Conservation (phyloP, 495 filamentous ascomycete genomes). For the Penicillium herquei region DNA sequence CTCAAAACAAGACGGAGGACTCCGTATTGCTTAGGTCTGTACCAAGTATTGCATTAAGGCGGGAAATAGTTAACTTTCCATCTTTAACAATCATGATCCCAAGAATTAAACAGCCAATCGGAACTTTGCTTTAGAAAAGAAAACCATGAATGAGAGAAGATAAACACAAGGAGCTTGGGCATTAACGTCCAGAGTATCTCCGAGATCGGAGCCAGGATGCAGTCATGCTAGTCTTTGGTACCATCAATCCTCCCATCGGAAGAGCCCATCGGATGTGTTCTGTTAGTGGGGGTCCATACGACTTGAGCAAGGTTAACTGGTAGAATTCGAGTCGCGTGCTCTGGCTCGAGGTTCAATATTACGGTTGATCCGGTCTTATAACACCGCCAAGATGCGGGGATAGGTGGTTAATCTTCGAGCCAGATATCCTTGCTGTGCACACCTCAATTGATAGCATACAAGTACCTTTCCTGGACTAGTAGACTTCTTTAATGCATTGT, state of each 20-base stretch:
- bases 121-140: conserved; percentile 5
- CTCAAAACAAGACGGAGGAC: neutral
- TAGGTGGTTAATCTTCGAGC: too few relatives aligned
- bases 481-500: too few relatives aligned
- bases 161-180: conserved; percentile 2
- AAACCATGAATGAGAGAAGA: neutral
- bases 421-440: too few relatives aligned
- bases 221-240: neutral
- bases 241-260: neutral
- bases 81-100: neutral
- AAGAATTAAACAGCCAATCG: neutral
- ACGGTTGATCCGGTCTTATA: too few relatives aligned
- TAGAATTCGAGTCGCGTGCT: neutral
- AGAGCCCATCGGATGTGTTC: neutral
- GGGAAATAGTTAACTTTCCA: too few relatives aligned
- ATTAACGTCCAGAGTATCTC: conserved; percentile 9
- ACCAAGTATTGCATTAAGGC: too few relatives aligned
- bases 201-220: conserved; percentile 18
- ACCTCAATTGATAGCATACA: too few relatives aligned
- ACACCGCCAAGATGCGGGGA: too few relatives aligned
- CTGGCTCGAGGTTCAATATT: too few relatives aligned
- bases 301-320: neutral
- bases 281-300: too few relatives aligned
- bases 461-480: too few relatives aligned
- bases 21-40: too few relatives aligned